Conservation (phyloP, 202 grass and related monocot species). For the Dendrocalamus latiflorus region DNA sequence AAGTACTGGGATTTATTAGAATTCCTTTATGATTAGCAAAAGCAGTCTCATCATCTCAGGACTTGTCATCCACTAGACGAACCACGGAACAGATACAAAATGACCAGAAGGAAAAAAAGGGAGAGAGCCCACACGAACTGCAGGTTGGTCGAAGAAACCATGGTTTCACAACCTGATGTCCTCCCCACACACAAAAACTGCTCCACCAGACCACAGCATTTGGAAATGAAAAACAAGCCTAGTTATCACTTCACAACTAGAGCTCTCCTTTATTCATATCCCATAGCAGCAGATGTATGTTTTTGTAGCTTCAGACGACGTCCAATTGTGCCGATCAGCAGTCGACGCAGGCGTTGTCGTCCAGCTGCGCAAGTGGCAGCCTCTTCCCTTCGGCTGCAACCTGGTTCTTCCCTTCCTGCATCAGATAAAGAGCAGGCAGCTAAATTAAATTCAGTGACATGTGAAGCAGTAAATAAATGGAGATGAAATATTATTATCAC, state of each 20-base stretch:
- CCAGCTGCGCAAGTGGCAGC: slow-evolving; percentile 30
- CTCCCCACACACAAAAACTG: slow-evolving; percentile 26
- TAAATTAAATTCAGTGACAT: background rate
- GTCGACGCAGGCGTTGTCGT: slow-evolving; percentile 22
- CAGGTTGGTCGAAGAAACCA: slow-evolving; percentile 51
- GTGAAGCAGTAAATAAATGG: background rate
- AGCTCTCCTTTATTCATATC: slow-evolving; percentile 14
- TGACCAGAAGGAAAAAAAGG: background rate
- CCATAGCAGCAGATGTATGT: background rate
- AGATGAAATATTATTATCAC: background rate
- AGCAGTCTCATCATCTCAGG: background rate
- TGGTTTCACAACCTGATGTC: slow-evolving; percentile 35
- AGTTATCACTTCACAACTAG: slow-evolving; percentile 38
- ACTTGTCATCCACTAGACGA: background rate
- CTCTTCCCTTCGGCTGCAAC: slow-evolving; percentile 21
- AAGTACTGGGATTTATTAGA: background rate
- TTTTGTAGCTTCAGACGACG: background rate
- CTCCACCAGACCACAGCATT: background rate
- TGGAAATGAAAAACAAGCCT: background rate
- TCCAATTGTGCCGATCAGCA: background rate
- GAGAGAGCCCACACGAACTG: background rate
- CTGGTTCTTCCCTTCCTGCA: too few species aligned
- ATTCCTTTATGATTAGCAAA: background rate
- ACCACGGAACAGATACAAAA: background rate
- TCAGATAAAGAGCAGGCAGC: background rate